Base-by-base conservation (phyloP, 805 yeast species). In the Candida anglica region DNA sequence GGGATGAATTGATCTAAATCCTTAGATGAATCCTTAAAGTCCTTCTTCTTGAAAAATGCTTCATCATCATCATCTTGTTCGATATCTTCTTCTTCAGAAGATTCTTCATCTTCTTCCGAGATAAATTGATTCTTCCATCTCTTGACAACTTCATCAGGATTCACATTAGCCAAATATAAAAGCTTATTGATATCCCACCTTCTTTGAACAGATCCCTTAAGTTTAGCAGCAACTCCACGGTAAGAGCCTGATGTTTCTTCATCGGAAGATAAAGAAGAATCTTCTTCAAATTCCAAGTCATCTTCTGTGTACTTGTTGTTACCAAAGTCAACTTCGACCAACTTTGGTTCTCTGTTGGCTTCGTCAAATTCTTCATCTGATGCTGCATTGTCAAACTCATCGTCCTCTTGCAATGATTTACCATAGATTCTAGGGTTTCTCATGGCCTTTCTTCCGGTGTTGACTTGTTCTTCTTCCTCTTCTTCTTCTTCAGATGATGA, bases 181-280 rank as follows among this genome's bases (percentile, higher is more conserved):
- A 91, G 63, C 50, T 84, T 86, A 46, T 81, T 79, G 41, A 91
- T 76, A 56, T 91, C 86, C 89, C 94, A 86, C 38, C 65, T 59
- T 69, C 75, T 47, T 62, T 69, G 52, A 59, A 65, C 38, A 4
- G 73, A 44, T n/a, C 81, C 74, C 41, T 74, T 66, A 38, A 85
- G 64, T 46, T 72, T 79, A 4, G 77, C 53, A 1, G 95, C 96
- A 25, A 83, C 66, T 8, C 48, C 41, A 32, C 59, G 50, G 63
- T 70, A 71, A 21, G 62, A 60, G n/a, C n/a, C n/a, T n/a, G n/a
- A n/a, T n/a, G n/a, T n/a, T 6, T 59, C 56, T 6, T 55, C 66
- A 30, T 64, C 69, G 0, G 75, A 50, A 30, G 68, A 53, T 26
- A 75, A 66, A 15, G 65, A 63, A 2, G 71, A 71, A 46, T 65